A percentile compares a stretch with the other conserved stretches of the same genome.
phyloP scores from a whole-genome alignment of 2,329 filamentous ascomycete genomes.

The Fusarium chaquense region DNA sequence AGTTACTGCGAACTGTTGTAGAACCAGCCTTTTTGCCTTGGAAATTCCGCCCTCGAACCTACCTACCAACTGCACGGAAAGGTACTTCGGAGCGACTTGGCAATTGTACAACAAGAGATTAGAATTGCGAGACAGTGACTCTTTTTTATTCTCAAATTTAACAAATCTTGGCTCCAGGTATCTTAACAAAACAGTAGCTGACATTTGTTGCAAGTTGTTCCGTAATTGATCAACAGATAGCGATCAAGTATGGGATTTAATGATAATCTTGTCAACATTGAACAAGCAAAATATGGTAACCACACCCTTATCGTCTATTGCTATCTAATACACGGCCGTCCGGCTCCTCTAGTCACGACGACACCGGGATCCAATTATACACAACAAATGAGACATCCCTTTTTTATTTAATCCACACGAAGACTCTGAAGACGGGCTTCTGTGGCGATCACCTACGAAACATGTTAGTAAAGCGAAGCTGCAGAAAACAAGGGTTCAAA shows the following conservation, averaged over 20 bases:
- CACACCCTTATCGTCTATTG: constrained; percentile 51
- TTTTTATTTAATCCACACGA: constrained; percentile 74
- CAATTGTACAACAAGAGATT: not conserved
- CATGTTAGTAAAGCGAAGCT: constrained; percentile 31
- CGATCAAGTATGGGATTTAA: not conserved
- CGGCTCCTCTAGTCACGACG: constrained; percentile 47
- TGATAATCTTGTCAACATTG: not conserved
- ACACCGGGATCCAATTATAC: constrained; percentile 51
- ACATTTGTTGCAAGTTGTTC: not conserved
- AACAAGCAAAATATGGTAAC: constrained; percentile 31
- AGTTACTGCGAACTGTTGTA: not conserved
- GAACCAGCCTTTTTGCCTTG: not conserved
- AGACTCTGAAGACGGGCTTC: constrained; percentile 91
- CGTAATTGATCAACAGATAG: not conserved
- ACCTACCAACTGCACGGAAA: no score
- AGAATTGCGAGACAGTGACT: not conserved
- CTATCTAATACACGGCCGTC: constrained; percentile 54
- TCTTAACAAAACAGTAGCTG: not conserved
- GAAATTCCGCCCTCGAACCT: not conserved
- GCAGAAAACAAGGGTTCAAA: constrained; percentile 41
- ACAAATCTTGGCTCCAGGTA: not conserved
- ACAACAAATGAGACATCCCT: constrained; percentile 51
- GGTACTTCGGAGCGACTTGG: not conserved
- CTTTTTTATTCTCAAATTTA: not conserved
- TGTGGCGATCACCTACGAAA: constrained; percentile 80